Percentiles rank a stretch among this genome's conserved stretches.
phyloP scores from a whole-genome alignment of 2,329 filamentous ascomycete genomes.

The Aureobasidium sp. region DNA sequence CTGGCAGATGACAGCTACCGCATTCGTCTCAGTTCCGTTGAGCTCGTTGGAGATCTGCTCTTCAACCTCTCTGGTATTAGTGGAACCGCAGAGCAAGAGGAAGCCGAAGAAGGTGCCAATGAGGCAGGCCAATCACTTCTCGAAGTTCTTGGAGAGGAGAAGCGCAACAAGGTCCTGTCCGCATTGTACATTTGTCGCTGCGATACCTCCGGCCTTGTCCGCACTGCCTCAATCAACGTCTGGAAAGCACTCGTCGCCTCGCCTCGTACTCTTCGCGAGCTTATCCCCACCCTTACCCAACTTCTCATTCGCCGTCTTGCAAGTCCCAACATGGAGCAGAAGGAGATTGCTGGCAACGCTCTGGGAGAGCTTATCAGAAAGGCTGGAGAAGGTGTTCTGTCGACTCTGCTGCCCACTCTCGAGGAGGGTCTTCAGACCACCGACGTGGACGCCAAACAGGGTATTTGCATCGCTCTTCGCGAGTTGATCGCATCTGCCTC shows the following conservation, averaged over 20 bases:
- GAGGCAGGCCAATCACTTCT: constrained; percentile 90
- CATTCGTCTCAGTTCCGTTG: constrained; percentile 95
- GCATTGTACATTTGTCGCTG: constrained; percentile 95
- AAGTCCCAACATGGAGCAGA: constrained; percentile 96
- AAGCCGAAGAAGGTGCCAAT: constrained; percentile 69
- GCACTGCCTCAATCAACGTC: constrained; percentile 79
- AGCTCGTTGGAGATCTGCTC: constrained; percentile 89
- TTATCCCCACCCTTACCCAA: constrained; percentile 89
- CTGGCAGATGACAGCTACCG: constrained; percentile 96
- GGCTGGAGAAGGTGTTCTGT: constrained; percentile 85
- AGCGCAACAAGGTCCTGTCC: constrained; percentile 94
- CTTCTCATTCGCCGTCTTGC: constrained; percentile 89
- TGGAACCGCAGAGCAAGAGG: constrained; percentile 64
- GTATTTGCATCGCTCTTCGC: constrained; percentile 91
- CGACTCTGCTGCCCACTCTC: constrained; percentile 79
- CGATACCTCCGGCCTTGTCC: constrained; percentile 88
- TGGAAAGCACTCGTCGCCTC: constrained; percentile 97
- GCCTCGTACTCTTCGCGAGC: constrained; percentile 85
- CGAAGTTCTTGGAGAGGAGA: constrained; percentile 89
- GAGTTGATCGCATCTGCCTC: constrained; percentile 88
- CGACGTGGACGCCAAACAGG: constrained; percentile 88
- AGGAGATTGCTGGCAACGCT: constrained; percentile 95
- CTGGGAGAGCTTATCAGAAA: constrained; percentile 95
- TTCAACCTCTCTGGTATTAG: constrained; percentile 97
- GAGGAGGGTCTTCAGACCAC: constrained; percentile 83